Percentiles rank a stretch among this genome's conserved stretches.
These are phyloP conservation scores for Solanum chiquidenum DNA, from an alignment of 257 asterid genomes.

Conservation along the genomic window DNA sequence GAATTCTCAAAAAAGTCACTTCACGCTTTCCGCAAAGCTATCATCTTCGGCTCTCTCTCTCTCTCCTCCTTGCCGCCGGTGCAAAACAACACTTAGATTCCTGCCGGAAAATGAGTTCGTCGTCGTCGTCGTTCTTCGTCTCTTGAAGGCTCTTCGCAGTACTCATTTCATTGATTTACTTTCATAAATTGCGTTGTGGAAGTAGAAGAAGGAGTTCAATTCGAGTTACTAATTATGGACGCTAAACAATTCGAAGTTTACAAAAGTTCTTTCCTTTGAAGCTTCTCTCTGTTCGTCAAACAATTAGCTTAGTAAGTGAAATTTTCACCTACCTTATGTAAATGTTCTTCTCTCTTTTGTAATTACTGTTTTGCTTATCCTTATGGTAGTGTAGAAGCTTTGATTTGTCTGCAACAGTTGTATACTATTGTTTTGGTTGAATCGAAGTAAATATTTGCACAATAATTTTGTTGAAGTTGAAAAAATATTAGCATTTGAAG, in stretches of 20 bases:
- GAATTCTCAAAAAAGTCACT: background rate
- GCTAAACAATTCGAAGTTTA: conserved; percentile 43
- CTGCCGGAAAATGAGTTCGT: background rate
- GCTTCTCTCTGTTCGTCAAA: background rate
- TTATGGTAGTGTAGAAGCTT: background rate
- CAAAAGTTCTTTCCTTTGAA: conserved; percentile 34
- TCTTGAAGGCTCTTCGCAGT: background rate
- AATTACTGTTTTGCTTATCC: background rate
- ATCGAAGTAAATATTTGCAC: background rate
- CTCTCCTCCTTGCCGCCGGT: background rate
- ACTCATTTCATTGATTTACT: background rate
- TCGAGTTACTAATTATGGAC: conserved; percentile 34
- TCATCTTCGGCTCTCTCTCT: background rate
- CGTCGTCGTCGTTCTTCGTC: background rate
- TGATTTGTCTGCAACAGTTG: background rate
- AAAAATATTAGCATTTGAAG: background rate
- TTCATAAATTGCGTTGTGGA: background rate
- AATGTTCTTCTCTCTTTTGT: background rate
- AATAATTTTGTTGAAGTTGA: background rate
- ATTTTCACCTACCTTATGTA: background rate
- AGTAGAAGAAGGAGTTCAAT: background rate
- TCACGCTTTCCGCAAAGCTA: background rate
- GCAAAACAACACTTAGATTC: background rate
- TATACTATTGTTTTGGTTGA: background rate
- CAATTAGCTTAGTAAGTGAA: background rate